Evolutionary conservation across 176 grass and related monocot species (phyloP), one percentile per base, ranked within the genome.

Genomic region (Aechmea fasciata): DNA sequence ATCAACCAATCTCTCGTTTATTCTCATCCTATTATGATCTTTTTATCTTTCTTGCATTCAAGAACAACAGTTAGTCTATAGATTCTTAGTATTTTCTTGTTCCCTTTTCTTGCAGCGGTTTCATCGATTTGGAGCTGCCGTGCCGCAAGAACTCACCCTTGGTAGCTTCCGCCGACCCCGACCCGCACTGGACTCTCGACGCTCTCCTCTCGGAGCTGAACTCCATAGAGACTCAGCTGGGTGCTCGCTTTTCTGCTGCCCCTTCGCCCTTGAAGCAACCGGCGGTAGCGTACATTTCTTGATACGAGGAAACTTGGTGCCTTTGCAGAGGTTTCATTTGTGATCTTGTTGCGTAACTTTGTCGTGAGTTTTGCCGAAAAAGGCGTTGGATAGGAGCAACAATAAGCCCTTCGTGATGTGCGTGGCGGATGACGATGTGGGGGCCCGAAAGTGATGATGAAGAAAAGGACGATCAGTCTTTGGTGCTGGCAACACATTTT

Each of bases 181-280:
- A 73, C 1, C 71, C 17, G 10, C 14, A 12, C 23, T 64, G 57
- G 57, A 64, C 71, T 2, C 10, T 73, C 18, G 54, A 73, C 11
- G 71, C 48, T 73, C 57, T 73, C 18, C 15, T 73, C 5, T 47
- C 71, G 3, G 57, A 50, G n/a, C 47, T 73, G 18, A 47, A 63
- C 8, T 12, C 71, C 24, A 23, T 73, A 11, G 71, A 73, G 57
- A 8, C 23, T 10, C 33, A 25, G 71, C 57, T 73, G 5, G 71
- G 57, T 20, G 54, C 54, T 59, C n/a, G n/a, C 12, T 17, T 18
- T 59, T n/a, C 54, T 19, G 0, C 19, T n/a, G 19, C 19, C 29
- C 33, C 55, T 63, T 25, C 71, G 10, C 33, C 47, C 8, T 18
- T 47, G 41, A 19, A 18, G 18, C 55, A 55, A 11, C 71, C 64